These are phyloP conservation scores for Saturnispora bothae DNA, from an alignment of 805 yeast species.

Conservation along the genomic window DNA sequence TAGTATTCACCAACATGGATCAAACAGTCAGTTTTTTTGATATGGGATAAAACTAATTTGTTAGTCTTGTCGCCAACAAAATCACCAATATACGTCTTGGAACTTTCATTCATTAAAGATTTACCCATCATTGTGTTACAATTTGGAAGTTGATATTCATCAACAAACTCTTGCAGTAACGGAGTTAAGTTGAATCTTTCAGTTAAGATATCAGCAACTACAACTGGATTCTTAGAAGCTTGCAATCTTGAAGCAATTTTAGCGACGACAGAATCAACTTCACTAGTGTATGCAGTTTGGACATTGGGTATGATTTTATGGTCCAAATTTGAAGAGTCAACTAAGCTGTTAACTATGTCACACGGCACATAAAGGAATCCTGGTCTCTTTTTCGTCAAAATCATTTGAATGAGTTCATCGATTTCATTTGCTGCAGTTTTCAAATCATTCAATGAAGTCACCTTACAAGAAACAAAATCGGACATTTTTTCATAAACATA, in stretches of 20 bases:
- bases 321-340: slow-evolving; percentile 27
- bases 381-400: slow-evolving; percentile 55
- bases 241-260: slow-evolving; percentile 42
- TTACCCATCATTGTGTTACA: slow-evolving; percentile 62
- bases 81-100: slow-evolving; percentile 54
- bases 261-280: slow-evolving; percentile 17
- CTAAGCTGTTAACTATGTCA: slow-evolving; percentile 43
- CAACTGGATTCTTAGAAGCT: slow-evolving; percentile 46
- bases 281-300: slow-evolving; percentile 19
- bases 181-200: slow-evolving; percentile 45
- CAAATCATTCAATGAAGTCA: slow-evolving; percentile 38
- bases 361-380: slow-evolving; percentile 75
- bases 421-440: slow-evolving; percentile 45
- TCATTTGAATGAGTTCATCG: slow-evolving; percentile 52
- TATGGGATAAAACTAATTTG: slow-evolving; percentile 36
- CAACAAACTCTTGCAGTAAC: slow-evolving; percentile 39
- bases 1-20: slow-evolving; percentile 58
- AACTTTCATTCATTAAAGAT: slow-evolving; percentile 62
- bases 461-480: slow-evolving; percentile 42
- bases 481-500: slow-evolving; percentile 56
- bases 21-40: slow-evolving; percentile 55
- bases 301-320: slow-evolving; percentile 11
- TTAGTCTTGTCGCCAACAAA: slow-evolving; percentile 55
- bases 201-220: slow-evolving; percentile 62
- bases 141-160: slow-evolving; percentile 40